These are phyloP conservation scores for Aspergillus calidoustus DNA, from an alignment of 2,329 filamentous ascomycete genomes.

Conservation along the genomic window DNA sequence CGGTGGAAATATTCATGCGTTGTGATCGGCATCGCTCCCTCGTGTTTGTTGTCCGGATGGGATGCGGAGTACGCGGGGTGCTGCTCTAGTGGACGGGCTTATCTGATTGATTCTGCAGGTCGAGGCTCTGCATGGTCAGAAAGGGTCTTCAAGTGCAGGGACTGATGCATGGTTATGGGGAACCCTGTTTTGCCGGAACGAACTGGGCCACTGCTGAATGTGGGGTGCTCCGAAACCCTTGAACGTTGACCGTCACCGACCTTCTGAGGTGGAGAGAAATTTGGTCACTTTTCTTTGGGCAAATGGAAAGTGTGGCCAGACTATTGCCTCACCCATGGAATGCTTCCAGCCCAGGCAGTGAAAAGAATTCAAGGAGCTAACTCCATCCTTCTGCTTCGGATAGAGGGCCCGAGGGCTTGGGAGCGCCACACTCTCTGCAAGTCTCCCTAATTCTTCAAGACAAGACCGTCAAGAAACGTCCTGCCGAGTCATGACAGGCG, in stretches of 20 bases:
- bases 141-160: neutral
- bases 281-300: neutral
- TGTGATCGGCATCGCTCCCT: neutral
- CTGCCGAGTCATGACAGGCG: neutral
- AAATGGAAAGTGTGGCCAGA: neutral
- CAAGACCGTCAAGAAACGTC: neutral
- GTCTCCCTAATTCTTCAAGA: neutral
- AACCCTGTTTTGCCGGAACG: neutral
- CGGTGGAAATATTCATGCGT: neutral
- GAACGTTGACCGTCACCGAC: neutral
- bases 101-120: constrained; percentile 2
- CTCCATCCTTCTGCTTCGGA: neutral
- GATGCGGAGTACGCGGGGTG: constrained; percentile 7
- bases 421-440: neutral
- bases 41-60: neutral
- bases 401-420: neutral
- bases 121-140: neutral
- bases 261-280: neutral
- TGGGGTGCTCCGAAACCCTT: constrained; percentile 10
- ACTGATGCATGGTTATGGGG: neutral
- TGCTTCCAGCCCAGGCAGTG: neutral
- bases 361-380: neutral
- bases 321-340: neutral
- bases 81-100: constrained; percentile 13
- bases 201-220: neutral